Evolutionary conservation across 2,329 filamentous ascomycete species (phyloP), one percentile per base, ranked within the genome.

Genomic region (Stagonosporopsis tanaceti): DNA sequence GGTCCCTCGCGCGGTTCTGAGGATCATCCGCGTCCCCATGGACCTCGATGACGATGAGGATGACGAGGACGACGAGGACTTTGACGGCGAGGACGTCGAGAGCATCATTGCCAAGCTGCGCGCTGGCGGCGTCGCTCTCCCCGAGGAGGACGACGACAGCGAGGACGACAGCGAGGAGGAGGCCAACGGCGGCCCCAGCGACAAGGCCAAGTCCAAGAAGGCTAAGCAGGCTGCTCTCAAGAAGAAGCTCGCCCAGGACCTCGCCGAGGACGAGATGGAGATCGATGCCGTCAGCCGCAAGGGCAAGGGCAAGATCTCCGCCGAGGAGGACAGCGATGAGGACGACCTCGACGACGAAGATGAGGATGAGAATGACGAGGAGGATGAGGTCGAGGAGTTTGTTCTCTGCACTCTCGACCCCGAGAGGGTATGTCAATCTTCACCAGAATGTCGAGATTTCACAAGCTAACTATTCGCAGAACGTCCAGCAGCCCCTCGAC

Each of bases 321-420:
- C 93, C 78, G 89, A 84, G 67, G 93, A 85, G 62, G 88, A 88
- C 73, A 89, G 87, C 61, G 82, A 82, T 45, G 82, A 82, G 50
- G 80, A 77, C 40, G 77, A 78, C 39, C 61, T 65, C 4, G 65
- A 70, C n/a, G 68, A 69, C 3, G 64, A 65, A 8, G 65, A 70
- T 22, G 68, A 69, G 9, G 64, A 83, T 41, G 77, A 79, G 35
- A 81, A 52, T 15, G 34, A 44, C 3, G 50, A 84, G n/a, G 82
- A 68, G 15, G 80, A 82, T 1, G 81, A 92, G 72, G 82, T 94
- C 50, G 92, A 97, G 78, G 91, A 97, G 82, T 92, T 91, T 70
- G 93, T 98, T 68, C 82, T 99, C 70, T 99, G 95, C 87, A 99
- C 95, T 61, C 87, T 99, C 52, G 93, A 98, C 80, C 91, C 93